Conservation (phyloP, 1,284 basidiomycete species). For the Neolentinus lepideus region DNA sequence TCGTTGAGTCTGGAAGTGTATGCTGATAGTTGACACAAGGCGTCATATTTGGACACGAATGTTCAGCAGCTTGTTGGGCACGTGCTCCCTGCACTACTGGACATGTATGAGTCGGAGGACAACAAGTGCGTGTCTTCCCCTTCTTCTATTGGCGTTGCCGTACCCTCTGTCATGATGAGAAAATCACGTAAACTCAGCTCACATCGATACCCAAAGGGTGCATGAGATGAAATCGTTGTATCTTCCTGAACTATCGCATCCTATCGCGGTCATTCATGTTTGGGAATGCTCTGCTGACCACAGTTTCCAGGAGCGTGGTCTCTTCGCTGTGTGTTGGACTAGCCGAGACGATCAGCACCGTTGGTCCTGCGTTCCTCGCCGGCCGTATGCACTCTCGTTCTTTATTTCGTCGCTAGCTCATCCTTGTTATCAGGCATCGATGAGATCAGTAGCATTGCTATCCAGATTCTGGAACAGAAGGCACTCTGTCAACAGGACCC, state of each 20-base stretch:
- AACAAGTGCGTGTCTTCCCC: constrained; percentile 76
- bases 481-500: constrained; percentile 95
- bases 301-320: constrained; percentile 67
- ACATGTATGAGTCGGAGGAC: constrained; percentile 93
- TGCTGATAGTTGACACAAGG: constrained; percentile 20
- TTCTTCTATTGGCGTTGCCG: constrained; percentile 4
- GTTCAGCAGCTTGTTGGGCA: constrained; percentile 82
- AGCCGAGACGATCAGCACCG: constrained; percentile 86
- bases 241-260: constrained; percentile 26
- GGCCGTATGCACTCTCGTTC: constrained; percentile 40
- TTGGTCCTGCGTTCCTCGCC: constrained; percentile 82
- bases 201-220: constrained; percentile 63
- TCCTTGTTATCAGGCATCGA: constrained; percentile 56
- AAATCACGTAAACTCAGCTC: constrained; percentile 71
- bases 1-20: neutral
- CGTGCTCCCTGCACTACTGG: constrained; percentile 72
- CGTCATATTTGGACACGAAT: constrained; percentile 59
- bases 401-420: constrained; percentile 5
- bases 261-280: too few relatives aligned
- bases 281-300: constrained; percentile 13
- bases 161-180: constrained; percentile 46
- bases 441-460: constrained; percentile 70
- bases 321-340: constrained; percentile 82
- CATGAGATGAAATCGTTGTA: constrained; percentile 47
- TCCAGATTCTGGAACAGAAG: constrained; percentile 87